Base-by-base conservation (phyloP, 108 stramenopile genomes). In the Tribonema minus region DNA sequence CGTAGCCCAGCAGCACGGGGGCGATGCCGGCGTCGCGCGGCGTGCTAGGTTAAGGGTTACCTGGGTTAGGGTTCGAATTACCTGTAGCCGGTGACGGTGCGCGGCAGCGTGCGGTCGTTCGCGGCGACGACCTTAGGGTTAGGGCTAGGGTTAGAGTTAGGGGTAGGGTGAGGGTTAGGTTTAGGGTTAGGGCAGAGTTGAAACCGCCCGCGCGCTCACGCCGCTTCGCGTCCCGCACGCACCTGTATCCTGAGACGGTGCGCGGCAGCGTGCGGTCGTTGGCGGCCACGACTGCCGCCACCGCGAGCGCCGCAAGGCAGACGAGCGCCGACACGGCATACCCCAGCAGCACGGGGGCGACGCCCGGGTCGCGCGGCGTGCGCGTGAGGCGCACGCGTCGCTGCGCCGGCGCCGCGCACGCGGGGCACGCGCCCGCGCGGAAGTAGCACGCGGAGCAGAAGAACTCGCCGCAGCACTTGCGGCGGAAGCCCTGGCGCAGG, bases 391-490 rank as follows among this genome's bases (percentile, higher is more conserved):
- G 46, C 46, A 79, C 59, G n/a, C 68, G 29, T n/a, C 29, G 46
- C 61, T 79, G 41, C 9, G 61, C 77, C 5, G 30, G 58, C 15
- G 12, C 27, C 30, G 61, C 61, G 54, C 79, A 80, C 37, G 61
- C 61, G 7, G 79, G 79, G 64, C 79, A 80, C 23, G 59, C 58
- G 3, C 79, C 79, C 0, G 31, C 12, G 28, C 54, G 30, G 62
- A 80, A 83, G 81, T 83, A 83, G 80, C 82, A 83, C 31, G 38
- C 66, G 68, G 67, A 69, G 32, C 82, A 83, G 82, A 67, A 83
- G 80, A 78, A 81, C 71, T 83, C 81, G 0, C 82, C 80, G 60
- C 82, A 83, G 75, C 82, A 83, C 39, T 70, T 75, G 66, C 82
- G 80, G 32, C 31, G 28, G 67, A 81, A 81, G n/a, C 82, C 82